These are phyloP conservation scores for Nannochloropsis gaditana DNA, from an alignment of 108 stramenopile genomes.

Conservation along the genomic window DNA sequence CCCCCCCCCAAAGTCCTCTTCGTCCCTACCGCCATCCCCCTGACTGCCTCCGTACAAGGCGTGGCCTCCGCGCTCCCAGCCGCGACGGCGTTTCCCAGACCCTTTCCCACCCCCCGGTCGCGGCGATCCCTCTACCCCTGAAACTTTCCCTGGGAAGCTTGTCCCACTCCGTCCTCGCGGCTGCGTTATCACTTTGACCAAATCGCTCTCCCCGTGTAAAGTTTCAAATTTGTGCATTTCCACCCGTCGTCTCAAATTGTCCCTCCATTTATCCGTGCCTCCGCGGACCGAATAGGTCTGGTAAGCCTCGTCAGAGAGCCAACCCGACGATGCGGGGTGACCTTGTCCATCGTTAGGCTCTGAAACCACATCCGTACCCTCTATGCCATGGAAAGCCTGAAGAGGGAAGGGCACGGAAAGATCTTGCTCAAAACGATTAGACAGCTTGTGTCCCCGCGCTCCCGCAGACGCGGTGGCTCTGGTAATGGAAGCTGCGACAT, in stretches of 20 bases:
- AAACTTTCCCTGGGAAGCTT: background rate
- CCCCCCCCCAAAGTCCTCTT: background rate
- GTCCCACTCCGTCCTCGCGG: background rate
- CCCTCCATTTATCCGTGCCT: background rate
- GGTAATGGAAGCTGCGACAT: background rate
- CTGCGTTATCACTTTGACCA: background rate
- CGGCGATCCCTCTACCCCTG: background rate
- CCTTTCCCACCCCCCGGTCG: background rate
- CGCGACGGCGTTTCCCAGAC: background rate
- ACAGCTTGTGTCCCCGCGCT: background rate
- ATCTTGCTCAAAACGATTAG: background rate
- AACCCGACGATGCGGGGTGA: background rate
- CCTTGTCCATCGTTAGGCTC: background rate
- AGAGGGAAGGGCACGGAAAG: background rate
- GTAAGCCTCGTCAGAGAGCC: conserved; percentile 15
- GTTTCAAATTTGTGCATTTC: conserved; percentile 5
- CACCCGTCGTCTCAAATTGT: conserved; percentile 9
- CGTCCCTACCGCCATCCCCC: background rate
- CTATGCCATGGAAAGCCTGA: conserved; percentile 6
- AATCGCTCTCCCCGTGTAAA: background rate
- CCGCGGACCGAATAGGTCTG: background rate
- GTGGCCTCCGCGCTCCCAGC: background rate
- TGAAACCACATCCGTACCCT: background rate
- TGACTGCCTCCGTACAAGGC: background rate
- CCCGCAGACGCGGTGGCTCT: background rate